Percentiles rank a stretch among this genome's conserved stretches.
Conservation (phyloP, 352 stramenopile species). For the Pythium vanterpoolii region DNA sequence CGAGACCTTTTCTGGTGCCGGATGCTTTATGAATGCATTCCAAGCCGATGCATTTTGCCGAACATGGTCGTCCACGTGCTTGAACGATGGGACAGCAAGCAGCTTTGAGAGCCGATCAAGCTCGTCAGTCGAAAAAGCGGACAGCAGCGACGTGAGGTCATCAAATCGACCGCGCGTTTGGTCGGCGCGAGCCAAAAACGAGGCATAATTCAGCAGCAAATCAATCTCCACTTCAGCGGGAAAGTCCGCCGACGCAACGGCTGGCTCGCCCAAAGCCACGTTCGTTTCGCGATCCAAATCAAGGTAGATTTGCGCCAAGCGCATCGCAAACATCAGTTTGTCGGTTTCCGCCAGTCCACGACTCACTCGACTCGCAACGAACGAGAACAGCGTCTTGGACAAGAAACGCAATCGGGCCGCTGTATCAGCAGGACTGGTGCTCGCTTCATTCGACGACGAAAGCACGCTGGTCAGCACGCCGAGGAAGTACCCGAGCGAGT, state of each 20-base stretch:
- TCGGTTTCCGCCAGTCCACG: constrained; percentile 95
- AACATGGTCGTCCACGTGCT: constrained; percentile 72
- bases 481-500: constrained; percentile 97
- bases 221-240: constrained; percentile 73
- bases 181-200: constrained; percentile 46
- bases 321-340: constrained; percentile 98
- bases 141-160: constrained; percentile 48
- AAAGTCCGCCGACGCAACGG: constrained; percentile 41
- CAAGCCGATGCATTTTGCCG: constrained; percentile 57
- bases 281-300: constrained; percentile 65
- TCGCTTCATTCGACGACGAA: constrained; percentile 23
- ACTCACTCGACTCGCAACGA: constrained; percentile 92
- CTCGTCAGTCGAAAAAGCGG: constrained; percentile 59
- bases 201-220: constrained; percentile 55
- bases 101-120: constrained; percentile 88
- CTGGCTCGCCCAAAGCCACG: constrained; percentile 30
- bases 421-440: constrained; percentile 12
- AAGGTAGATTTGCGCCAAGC: constrained; percentile 92
- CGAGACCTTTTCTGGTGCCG: constrained; percentile 69
- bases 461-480: constrained; percentile 94
- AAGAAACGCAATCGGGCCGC: constrained; percentile 58
- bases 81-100: constrained; percentile 69
- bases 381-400: constrained; percentile 84
- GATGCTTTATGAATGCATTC: constrained; percentile 77
- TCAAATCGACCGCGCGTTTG: constrained; percentile 28